phyloP scores from a whole-genome alignment of 164 flowering plant genomes.

The Magnolia changhungtana region DNA sequence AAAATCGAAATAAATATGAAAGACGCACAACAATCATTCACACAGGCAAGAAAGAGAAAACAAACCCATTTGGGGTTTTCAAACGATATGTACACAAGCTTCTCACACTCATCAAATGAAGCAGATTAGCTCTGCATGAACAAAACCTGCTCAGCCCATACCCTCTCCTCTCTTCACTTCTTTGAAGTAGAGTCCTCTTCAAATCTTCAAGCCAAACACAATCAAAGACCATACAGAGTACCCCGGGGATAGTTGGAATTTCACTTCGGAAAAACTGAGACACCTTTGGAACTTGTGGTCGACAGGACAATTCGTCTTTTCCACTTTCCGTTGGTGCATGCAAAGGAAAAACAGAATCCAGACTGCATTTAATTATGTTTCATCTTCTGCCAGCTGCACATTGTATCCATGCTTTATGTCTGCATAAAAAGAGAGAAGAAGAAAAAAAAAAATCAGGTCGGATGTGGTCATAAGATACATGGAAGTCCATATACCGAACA shows the following conservation, averaged over 20 bases:
- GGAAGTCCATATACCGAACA: too few relatives aligned
- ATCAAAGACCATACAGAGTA: slow-evolving; percentile 7
- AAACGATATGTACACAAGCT: slow-evolving; percentile 22
- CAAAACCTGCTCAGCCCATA: background rate
- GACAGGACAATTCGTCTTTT: background rate
- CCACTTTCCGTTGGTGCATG: background rate
- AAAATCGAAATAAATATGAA: background rate
- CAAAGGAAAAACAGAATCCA: background rate
- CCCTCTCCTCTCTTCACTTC: background rate
- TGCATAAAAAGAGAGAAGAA: slow-evolving; percentile 19
- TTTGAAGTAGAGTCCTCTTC: slow-evolving; percentile 15
- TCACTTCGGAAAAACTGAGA: background rate
- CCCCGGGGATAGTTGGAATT: slow-evolving; percentile 1
- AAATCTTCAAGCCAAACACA: slow-evolving; percentile 11
- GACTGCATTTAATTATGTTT: slow-evolving; percentile 24
- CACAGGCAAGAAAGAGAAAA: slow-evolving; percentile 13
- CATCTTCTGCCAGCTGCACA: slow-evolving; percentile 61
- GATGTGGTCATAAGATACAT: too few relatives aligned
- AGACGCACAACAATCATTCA: slow-evolving; percentile 10
- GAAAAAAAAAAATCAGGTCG: too few relatives aligned
- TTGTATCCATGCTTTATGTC: slow-evolving; percentile 60
- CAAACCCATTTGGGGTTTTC: slow-evolving; percentile 5
- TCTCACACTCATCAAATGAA: slow-evolving; percentile 18
- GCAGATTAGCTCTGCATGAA: background rate
- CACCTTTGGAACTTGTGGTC: background rate